A percentile compares a stretch with the other conserved stretches of the same genome.
Conservation (phyloP, 179 eudicot genomes). For the Beta macrorhiza region DNA sequence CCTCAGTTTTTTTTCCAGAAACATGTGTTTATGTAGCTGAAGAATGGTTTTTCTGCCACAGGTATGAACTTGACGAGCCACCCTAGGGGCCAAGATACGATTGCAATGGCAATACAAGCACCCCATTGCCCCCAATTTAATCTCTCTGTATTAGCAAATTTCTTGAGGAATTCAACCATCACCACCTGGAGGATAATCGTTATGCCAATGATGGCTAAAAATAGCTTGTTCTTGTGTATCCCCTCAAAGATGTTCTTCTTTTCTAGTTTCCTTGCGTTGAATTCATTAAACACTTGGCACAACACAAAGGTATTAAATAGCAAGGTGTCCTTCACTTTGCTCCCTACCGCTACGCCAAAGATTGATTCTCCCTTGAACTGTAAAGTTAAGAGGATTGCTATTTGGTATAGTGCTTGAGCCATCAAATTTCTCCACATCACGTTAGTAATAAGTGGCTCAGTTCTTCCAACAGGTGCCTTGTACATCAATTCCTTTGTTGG, state of each 20-base stretch:
- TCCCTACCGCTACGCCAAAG: constrained; percentile 37
- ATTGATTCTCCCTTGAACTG: constrained; percentile 47
- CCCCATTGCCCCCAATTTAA: constrained; percentile 52
- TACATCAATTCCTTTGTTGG: constrained; percentile 47
- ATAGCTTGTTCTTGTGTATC: constrained; percentile 41
- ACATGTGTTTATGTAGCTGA: constrained; percentile 22
- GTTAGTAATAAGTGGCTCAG: constrained; percentile 47
- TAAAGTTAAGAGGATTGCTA: constrained; percentile 37
- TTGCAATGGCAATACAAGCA: constrained; percentile 40
- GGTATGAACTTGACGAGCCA: constrained; percentile 45
- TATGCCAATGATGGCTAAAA: constrained; percentile 41
- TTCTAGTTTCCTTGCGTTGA: constrained; percentile 57
- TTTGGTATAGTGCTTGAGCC: constrained; percentile 53
- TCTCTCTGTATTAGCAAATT: constrained; percentile 51
- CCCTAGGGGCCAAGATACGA: constrained; percentile 48
- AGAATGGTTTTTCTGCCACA: constrained; percentile 25
- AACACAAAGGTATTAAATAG: constrained; percentile 55
- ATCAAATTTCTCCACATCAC: constrained; percentile 55
- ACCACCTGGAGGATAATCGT: constrained; percentile 36
- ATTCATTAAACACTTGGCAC: constrained; percentile 61
- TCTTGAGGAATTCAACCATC: constrained; percentile 53
- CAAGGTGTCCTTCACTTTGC: constrained; percentile 46
- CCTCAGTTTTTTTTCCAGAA: constrained; percentile 18
- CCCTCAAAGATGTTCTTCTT: constrained; percentile 60
- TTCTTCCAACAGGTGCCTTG: constrained; percentile 44